Conservation (phyloP, 306 rosid species). For the Argentina anserina region DNA sequence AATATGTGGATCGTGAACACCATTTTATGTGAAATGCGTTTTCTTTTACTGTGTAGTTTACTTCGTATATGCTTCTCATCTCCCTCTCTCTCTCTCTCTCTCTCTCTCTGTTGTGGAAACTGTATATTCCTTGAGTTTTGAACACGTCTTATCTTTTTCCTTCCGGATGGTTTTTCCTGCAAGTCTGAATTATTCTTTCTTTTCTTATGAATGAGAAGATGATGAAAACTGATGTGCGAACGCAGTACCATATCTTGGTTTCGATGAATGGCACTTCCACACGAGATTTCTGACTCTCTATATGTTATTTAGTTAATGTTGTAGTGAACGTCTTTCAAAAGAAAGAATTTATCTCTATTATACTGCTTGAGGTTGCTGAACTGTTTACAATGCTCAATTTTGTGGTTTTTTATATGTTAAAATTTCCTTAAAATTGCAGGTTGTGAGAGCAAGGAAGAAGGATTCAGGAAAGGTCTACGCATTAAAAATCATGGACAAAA, state of each 20-base stretch:
- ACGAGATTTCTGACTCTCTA: background rate
- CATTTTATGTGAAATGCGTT: background rate
- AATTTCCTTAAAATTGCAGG: conserved; percentile 36
- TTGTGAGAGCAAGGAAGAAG: conserved; percentile 98
- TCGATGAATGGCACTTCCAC: conserved; percentile 4
- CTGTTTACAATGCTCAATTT: conserved; percentile 14
- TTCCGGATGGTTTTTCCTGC: background rate
- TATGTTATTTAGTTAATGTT: background rate
- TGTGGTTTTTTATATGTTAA: conserved; percentile 13
- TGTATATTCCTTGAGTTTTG: background rate
- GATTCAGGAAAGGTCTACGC: conserved; percentile 85
- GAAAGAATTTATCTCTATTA: background rate
- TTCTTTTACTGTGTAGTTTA: background rate
- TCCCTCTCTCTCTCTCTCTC: background rate
- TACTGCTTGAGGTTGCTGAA: background rate
- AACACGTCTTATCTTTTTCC: background rate
- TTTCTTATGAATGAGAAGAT: background rate
- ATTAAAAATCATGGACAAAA: conserved; percentile 97
- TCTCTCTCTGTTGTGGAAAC: background rate
- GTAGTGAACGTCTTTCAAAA: conserved; percentile 8
- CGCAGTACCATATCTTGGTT: background rate
- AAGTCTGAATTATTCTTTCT: background rate
- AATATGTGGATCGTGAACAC: background rate
- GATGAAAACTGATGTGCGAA: conserved; percentile 1
- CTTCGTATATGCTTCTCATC: background rate